A percentile compares a stretch with the other conserved stretches of the same genome.
These are phyloP conservation scores for Aegilops speltoides DNA, from an alignment of 176 grass and related monocot genomes.

Conservation along the genomic window DNA sequence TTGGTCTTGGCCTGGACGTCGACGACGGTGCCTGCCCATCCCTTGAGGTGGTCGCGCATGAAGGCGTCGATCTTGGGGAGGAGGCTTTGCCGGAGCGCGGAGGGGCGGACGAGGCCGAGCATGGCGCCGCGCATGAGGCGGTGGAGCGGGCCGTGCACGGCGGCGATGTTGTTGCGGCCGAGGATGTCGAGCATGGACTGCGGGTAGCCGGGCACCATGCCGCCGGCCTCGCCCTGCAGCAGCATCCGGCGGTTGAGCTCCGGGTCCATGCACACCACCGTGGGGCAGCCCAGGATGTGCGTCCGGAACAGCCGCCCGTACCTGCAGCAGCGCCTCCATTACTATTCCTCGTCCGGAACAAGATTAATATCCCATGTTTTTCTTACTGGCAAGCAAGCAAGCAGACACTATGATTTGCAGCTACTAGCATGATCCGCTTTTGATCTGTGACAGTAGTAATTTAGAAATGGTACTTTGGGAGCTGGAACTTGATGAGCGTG, in stretches of 20 bases:
- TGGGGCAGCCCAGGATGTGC: constrained; percentile 96
- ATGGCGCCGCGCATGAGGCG: constrained; percentile 82
- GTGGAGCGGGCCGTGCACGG: constrained; percentile 77
- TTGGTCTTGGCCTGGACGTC: constrained; percentile 98
- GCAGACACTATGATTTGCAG: no score
- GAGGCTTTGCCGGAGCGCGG: constrained; percentile 66
- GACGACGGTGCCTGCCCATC: constrained; percentile 57
- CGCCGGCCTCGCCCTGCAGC: constrained; percentile 53
- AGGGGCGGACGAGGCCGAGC: constrained; percentile 62
- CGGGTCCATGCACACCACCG: constrained; percentile 95
- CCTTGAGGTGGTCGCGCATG: constrained; percentile 68
- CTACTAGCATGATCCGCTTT: no score
- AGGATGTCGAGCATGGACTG: constrained; percentile 97
- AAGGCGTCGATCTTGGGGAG: constrained; percentile 89
- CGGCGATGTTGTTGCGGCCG: constrained; percentile 83
- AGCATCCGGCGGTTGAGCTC: constrained; percentile 82
- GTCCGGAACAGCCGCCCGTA: constrained; percentile 88
- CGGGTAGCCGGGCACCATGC: constrained; percentile 91
- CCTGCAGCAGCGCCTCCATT: constrained; percentile 21
- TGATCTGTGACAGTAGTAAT: background rate
- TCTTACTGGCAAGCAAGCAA: no score
- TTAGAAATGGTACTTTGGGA: background rate
- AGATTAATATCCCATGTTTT: no score
- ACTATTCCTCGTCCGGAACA: no score
- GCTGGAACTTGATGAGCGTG: background rate